A percentile compares a stretch with the other conserved stretches of the same genome.
Evolutionary conservation across 2,329 filamentous ascomycete species (phyloP).

Genomic region (Sphaerulina musiva): DNA sequence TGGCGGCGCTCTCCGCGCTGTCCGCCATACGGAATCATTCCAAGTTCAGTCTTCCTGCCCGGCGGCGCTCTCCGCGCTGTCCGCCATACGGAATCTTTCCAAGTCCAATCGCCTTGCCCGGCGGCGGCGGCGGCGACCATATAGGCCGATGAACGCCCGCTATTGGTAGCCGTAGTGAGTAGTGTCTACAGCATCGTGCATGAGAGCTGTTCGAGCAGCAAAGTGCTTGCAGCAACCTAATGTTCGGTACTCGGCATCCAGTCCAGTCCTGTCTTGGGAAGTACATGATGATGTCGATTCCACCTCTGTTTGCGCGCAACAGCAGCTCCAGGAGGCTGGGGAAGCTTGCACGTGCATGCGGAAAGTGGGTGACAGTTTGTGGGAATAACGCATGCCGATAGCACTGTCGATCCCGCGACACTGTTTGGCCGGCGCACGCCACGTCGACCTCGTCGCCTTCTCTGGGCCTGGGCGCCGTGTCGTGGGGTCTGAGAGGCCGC

Average conservation of each 20-base stretch:
- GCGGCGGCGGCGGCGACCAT: neutral
- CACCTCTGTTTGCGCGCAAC: neutral
- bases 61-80: neutral
- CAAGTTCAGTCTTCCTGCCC: neutral
- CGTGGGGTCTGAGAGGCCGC: neutral
- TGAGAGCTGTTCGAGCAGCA: neutral
- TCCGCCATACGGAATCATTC: neutral
- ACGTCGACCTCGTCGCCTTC: neutral
- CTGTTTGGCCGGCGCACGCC: neutral
- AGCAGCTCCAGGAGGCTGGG: neutral
- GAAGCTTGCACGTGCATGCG: neutral
- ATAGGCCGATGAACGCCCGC: neutral
- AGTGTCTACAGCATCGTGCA: conserved; percentile 1
- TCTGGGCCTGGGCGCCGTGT: neutral
- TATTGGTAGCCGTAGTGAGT: neutral
- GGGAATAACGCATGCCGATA: conserved; percentile 5
- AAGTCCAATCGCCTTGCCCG: neutral
- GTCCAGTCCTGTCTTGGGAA: neutral
- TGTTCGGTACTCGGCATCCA: neutral
- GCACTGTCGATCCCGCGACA: conserved; percentile 4
- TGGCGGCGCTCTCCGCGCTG: neutral
- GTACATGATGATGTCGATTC: neutral
- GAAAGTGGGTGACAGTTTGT: neutral
- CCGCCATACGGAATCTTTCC: neutral
- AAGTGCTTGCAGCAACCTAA: neutral